Percentiles rank a stretch among this genome's conserved stretches.
Evolutionary conservation across 805 yeast genomes (phyloP).

Genomic region (Spathaspora boniae): DNA sequence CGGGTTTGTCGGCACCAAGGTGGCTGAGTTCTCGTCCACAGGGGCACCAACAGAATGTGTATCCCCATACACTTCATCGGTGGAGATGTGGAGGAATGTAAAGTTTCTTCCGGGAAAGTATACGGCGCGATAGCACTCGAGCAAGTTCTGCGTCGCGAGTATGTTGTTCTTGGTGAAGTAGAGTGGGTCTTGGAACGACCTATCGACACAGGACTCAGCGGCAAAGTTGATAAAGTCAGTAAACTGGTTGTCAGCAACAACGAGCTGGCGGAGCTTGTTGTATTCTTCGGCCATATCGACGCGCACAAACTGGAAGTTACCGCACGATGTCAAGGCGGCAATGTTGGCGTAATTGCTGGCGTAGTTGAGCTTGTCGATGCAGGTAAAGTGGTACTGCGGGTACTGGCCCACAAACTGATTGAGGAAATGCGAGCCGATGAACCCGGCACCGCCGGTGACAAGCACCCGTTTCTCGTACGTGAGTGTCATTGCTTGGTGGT

Average conservation of each 20-base stretch:
- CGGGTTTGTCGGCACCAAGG: slow-evolving; percentile 52
- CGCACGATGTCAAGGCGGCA: slow-evolving; percentile 6
- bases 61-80: slow-evolving; percentile 62
- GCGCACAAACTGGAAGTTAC: slow-evolving; percentile 21
- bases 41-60: slow-evolving; percentile 14
- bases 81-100: slow-evolving; percentile 46
- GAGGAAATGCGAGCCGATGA: slow-evolving; percentile 50
- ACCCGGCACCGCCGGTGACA: slow-evolving; percentile 59
- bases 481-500: slow-evolving; percentile 7
- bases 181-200: slow-evolving; percentile 43
- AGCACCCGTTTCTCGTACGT: slow-evolving; percentile 21
- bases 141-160: slow-evolving; percentile 43
- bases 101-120: slow-evolving; percentile 1
- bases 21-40: slow-evolving; percentile 30
- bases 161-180: slow-evolving; percentile 45
- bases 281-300: slow-evolving; percentile 36
- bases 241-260: slow-evolving; percentile 3
- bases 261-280: slow-evolving; percentile 14
- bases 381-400: slow-evolving; percentile 32
- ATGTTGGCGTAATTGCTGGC: slow-evolving; percentile 34
- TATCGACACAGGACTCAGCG: slow-evolving; percentile 55
- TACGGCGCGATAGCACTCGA: slow-evolving; percentile 35
- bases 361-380: slow-evolving; percentile 47
- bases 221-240: slow-evolving; percentile 47
- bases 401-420: slow-evolving; percentile 27